Conservation (phyloP, 768 basidiomycete genomes). For the Daedalea quercina region DNA sequence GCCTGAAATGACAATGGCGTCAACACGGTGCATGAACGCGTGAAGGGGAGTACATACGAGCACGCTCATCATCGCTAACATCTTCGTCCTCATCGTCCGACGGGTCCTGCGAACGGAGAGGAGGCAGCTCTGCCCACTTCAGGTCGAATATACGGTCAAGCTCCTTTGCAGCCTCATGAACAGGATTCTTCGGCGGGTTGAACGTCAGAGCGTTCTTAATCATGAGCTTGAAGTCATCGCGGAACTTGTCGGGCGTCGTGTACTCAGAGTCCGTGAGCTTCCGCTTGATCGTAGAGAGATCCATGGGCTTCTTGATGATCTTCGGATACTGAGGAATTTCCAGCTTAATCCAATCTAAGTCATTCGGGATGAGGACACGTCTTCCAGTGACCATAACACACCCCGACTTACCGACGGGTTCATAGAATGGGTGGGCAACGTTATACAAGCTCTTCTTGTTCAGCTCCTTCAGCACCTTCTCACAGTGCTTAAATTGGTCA, state of each 20-base stretch:
- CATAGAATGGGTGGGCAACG: conserved; percentile 81
- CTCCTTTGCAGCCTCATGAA: conserved; percentile 80
- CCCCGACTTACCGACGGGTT: conserved; percentile 88
- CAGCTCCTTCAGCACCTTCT: conserved; percentile 67
- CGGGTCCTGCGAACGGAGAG: conserved; percentile 35
- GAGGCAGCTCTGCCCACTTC: conserved; percentile 80
- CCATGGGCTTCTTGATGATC: conserved; percentile 93
- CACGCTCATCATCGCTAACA: conserved; percentile 60
- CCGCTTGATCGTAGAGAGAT: conserved; percentile 79
- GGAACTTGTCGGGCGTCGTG: conserved; percentile 70
- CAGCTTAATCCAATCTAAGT: conserved; percentile 69
- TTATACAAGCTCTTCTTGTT: conserved; percentile 70
- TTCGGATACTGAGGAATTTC: conserved; percentile 81
- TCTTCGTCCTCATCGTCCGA: conserved; percentile 61
- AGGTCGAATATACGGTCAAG: conserved; percentile 87
- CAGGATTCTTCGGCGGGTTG: conserved; percentile 84
- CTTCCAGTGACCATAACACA: background rate
- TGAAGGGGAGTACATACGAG: too few species aligned
- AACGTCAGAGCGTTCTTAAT: conserved; percentile 90
- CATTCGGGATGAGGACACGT: background rate
- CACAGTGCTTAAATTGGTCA: conserved; percentile 83
- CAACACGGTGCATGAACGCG: too few species aligned
- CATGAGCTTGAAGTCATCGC: conserved; percentile 91
- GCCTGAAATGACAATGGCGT: conserved; percentile 35
- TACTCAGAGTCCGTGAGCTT: conserved; percentile 81